Base-by-base conservation (phyloP, 192 early-diverging fungal genomes). In the Hyaloraphidium curvatum region DNA sequence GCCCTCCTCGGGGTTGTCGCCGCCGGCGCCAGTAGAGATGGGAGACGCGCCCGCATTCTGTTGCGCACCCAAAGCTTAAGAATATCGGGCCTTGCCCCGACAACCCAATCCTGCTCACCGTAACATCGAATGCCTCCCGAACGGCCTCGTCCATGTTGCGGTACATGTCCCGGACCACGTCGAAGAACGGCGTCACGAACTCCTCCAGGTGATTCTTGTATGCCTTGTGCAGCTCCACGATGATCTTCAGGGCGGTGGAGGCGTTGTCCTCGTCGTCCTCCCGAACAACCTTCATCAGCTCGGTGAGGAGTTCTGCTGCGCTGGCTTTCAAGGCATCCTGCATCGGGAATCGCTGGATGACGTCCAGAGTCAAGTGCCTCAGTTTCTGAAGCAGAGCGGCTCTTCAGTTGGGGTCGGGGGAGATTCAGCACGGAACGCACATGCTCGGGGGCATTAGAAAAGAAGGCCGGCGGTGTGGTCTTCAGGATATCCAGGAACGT, bases 191-290 rank as follows among this genome's bases (percentile, higher is more conserved):
- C 59, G 87, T 78, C 0, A 93, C 84, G 56, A 88, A 75, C 37
- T 81, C 81, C 65, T 95, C 91, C 14, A 96, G 71, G 14, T 74
- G 58, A 37, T 77, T 60, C 37, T 85, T 86, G 59, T 80, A 93
- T 25, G 73, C 75, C 55, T 90, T 86, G 60, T 98, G 89, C 52
- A 98, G 72, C 55, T 98, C 95, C 43, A 91, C 86, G 50, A 97
- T 86, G 31, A 91, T 86, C 60, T 95, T 94, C 22, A 99, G 67
- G 57, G 84, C 82, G 1, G 90, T 71, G 16, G 87, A 84, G 3
- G 83, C 92, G 57, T 96, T 97, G n/a, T 99, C 95, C 63, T 99
- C 95, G 59, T 99, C 95, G 59, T 99, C 95, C 21, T 75, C 70
- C 53, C 72, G 71, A 14, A 98, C 70, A 14, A 94, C 67, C 30